A percentile compares a stretch with the other conserved stretches of the same genome.
Conservation (phyloP, 192 early-diverging fungal genomes). For the Coemansia guatemalensis region DNA sequence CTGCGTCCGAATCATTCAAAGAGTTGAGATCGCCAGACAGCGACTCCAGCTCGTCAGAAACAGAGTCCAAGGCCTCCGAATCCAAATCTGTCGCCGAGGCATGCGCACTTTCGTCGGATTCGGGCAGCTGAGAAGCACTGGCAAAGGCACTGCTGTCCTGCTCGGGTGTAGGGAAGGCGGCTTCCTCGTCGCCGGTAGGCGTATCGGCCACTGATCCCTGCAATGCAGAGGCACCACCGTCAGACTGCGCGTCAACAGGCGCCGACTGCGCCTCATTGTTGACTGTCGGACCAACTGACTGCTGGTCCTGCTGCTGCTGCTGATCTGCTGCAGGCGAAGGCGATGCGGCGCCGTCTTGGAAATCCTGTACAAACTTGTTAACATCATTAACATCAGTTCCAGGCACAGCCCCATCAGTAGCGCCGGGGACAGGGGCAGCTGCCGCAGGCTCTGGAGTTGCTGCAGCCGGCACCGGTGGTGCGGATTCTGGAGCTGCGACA, state of each 20-base stretch:
- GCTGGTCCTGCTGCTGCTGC: not conserved
- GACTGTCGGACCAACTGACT: too few relatives aligned
- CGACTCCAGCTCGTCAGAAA: constrained; percentile 12
- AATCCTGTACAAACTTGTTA: not conserved
- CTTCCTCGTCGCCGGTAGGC: too few relatives aligned
- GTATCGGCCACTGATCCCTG: too few relatives aligned
- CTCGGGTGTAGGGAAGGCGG: too few relatives aligned
- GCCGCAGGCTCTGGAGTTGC: constrained; percentile 8
- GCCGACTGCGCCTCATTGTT: too few relatives aligned
- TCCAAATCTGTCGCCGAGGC: not conserved
- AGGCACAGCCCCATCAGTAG: constrained; percentile 1
- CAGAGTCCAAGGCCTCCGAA: constrained; percentile 2
- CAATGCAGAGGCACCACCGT: too few relatives aligned
- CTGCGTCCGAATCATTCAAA: constrained; percentile 2
- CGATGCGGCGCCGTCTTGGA: not conserved
- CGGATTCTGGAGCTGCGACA: not conserved
- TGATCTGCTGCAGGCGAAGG: not conserved
- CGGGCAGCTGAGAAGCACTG: not conserved
- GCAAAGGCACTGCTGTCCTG: too few relatives aligned
- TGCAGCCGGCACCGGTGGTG: not conserved
- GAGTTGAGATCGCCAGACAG: not conserved
- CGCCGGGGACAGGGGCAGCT: constrained; percentile 9
- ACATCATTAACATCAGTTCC: constrained; percentile 3
- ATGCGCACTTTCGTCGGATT: not conserved
- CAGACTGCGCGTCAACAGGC: too few relatives aligned